phyloP scores from a whole-genome alignment of 352 stramenopile species.

The Globisporangium carolinianum region DNA sequence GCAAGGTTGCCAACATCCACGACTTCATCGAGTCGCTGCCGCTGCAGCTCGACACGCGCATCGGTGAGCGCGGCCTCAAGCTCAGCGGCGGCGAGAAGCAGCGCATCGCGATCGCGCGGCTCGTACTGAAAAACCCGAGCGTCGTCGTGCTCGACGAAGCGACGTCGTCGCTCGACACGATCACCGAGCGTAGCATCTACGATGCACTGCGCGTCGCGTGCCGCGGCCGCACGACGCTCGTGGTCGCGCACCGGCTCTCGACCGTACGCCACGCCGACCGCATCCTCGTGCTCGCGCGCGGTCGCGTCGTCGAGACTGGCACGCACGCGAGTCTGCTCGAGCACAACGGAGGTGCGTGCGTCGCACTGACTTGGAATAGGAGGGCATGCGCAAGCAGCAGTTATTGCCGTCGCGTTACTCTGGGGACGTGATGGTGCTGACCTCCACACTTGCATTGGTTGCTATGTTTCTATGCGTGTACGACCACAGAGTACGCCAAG shows the following conservation, averaged over 20 bases:
- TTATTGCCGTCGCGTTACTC: not conserved
- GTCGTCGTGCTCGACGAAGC: slow-evolving; percentile 79
- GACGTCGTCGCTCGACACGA: slow-evolving; percentile 69
- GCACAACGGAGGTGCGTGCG: slow-evolving; percentile 28
- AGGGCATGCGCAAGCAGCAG: too few relatives aligned
- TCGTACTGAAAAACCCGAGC: slow-evolving; percentile 71
- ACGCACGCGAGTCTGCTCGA: slow-evolving; percentile 35
- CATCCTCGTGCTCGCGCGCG: slow-evolving; percentile 58
- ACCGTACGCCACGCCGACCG: slow-evolving; percentile 66
- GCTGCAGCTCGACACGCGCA: slow-evolving; percentile 87
- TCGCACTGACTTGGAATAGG: too few relatives aligned
- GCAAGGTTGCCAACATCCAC: slow-evolving; percentile 89
- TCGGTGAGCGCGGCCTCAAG: slow-evolving; percentile 74
- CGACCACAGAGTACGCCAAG: slow-evolving; percentile 22
- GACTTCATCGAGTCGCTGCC: slow-evolving; percentile 91
- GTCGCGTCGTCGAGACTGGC: slow-evolving; percentile 41
- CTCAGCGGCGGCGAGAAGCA: slow-evolving; percentile 80
- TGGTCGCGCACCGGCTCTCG: slow-evolving; percentile 80
- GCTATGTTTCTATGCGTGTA: slow-evolving; percentile 1
- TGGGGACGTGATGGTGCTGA: not conserved
- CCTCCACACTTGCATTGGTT: not conserved
- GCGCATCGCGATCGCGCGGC: slow-evolving; percentile 70
- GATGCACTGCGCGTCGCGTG: slow-evolving; percentile 43
- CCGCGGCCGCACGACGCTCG: slow-evolving; percentile 56
- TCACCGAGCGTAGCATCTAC: slow-evolving; percentile 69